phyloP scores from a whole-genome alignment of 768 basidiomycete genomes.

The Psilocybe sp. region DNA sequence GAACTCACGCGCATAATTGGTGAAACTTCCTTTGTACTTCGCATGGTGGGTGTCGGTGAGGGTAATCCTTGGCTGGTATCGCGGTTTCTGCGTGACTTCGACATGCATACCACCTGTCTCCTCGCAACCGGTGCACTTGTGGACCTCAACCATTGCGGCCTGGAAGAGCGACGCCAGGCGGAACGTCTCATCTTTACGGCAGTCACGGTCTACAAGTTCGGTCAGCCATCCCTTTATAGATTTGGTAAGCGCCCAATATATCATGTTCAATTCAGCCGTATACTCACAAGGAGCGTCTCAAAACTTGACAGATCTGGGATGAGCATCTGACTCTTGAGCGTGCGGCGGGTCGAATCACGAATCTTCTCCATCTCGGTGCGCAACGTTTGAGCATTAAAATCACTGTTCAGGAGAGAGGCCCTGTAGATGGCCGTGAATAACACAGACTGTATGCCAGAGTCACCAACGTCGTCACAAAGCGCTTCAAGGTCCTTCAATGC shows the following conservation, averaged over 20 bases:
- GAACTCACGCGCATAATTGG: neutral
- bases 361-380: too few relatives aligned
- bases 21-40: conserved; percentile 1
- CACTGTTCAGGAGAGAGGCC: neutral
- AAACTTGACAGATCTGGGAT: too few relatives aligned
- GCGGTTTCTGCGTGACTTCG: neutral
- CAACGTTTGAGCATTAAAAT: too few relatives aligned
- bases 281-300: too few relatives aligned
- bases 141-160: neutral
- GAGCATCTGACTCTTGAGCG: too few relatives aligned
- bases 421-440: neutral
- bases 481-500: neutral
- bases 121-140: neutral
- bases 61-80: neutral
- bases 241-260: too few relatives aligned
- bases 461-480: neutral
- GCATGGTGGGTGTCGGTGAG: neutral
- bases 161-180: neutral
- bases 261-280: too few relatives aligned
- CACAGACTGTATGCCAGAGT: neutral
- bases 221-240: neutral
- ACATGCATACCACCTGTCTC: neutral
- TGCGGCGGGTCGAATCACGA: too few relatives aligned
- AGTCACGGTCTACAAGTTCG: too few relatives aligned
- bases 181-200: too few relatives aligned